Percentiles rank a stretch among this genome's conserved stretches.
These are phyloP conservation scores for Claviceps cyperi DNA, from an alignment of 2,329 filamentous ascomycete genomes.

Conservation along the genomic window DNA sequence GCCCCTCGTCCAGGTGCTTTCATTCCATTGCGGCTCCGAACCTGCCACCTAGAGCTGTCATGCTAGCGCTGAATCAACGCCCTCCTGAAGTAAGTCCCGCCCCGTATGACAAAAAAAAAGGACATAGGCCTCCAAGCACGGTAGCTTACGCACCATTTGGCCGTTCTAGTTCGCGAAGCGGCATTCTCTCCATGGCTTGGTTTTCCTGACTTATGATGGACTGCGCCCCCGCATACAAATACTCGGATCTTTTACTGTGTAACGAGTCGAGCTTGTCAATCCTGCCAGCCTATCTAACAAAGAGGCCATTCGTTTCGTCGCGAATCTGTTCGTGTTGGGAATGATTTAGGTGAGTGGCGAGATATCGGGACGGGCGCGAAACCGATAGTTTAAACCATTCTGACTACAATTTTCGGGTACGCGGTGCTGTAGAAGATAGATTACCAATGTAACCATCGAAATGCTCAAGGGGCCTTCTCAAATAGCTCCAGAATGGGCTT, in stretches of 20 bases:
- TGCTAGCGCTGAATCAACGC: neutral
- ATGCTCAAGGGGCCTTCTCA: conserved; percentile 48
- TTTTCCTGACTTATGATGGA: neutral
- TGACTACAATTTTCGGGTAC: neutral
- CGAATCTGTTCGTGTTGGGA: neutral
- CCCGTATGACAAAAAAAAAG: neutral
- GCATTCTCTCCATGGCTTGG: neutral
- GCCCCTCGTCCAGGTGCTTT: neutral
- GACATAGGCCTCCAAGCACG: neutral
- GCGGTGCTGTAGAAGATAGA: too few species aligned
- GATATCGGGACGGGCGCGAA: neutral
- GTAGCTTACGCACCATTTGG: neutral
- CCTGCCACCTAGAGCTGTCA: neutral
- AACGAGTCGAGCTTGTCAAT: neutral
- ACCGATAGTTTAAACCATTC: neutral
- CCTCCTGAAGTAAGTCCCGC: too few species aligned
- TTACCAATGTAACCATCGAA: neutral
- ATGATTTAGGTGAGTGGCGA: neutral
- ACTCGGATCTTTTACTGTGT: neutral
- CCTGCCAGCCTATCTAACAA: too few species aligned
- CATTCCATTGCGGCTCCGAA: neutral
- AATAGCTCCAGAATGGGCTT: conserved; percentile 81
- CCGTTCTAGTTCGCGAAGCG: neutral
- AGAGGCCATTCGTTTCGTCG: neutral
- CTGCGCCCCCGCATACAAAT: neutral